Percentiles rank a stretch among this genome's conserved stretches.
Evolutionary conservation across 2,329 filamentous ascomycete genomes (phyloP).

Genomic region (Cytospora leucostoma): DNA sequence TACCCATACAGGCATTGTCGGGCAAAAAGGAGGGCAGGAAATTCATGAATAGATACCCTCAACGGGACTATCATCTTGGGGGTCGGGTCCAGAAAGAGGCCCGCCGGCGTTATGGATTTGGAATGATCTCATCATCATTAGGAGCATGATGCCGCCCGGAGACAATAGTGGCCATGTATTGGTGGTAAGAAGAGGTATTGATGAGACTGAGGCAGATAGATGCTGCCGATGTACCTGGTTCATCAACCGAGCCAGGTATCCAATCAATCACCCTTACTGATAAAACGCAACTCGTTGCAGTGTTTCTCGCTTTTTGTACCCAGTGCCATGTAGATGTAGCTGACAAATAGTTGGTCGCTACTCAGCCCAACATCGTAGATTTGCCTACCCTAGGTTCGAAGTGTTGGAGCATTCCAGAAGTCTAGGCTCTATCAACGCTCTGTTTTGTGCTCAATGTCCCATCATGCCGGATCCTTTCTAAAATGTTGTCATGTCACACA

Average conservation of each 20-base stretch:
- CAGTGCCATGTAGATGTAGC: background rate
- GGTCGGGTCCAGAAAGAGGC: conserved; percentile 22
- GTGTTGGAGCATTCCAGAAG: background rate
- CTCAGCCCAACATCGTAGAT: too few relatives aligned
- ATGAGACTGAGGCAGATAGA: background rate
- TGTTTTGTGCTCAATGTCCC: too few relatives aligned
- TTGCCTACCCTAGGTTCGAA: too few relatives aligned
- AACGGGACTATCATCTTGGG: conserved; percentile 27
- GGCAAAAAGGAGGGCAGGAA: conserved; percentile 20
- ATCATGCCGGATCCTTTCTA: too few relatives aligned
- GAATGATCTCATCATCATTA: conserved; percentile 15
- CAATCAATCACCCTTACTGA: conserved; percentile 1
- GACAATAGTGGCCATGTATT: background rate
- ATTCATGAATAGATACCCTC: conserved; percentile 28
- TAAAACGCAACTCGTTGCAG: background rate
- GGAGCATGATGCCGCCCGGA: background rate
- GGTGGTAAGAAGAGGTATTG: conserved; percentile 1
- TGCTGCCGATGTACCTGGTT: background rate
- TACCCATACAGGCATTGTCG: conserved; percentile 30
- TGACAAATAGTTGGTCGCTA: background rate
- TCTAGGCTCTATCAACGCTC: too few relatives aligned
- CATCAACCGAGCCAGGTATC: background rate
- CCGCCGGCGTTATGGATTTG: conserved; percentile 24
- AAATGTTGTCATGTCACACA: too few relatives aligned
- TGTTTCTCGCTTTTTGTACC: background rate